Evolutionary conservation across 129 eudicot genomes (phyloP).

Genomic region (Oenanthe sinensis): DNA sequence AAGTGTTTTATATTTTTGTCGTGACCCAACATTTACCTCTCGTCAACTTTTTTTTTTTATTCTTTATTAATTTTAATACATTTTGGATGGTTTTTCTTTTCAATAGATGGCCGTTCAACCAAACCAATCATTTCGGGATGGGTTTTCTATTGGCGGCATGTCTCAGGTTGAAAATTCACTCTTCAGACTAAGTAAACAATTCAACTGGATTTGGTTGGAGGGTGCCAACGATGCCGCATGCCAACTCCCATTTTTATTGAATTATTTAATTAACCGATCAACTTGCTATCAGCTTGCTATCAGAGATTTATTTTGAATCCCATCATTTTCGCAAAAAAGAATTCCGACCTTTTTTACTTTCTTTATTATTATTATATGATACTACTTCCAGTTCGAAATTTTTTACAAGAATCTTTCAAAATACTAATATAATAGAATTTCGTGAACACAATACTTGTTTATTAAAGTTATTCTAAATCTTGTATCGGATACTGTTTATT

Average conservation of each 20-base stretch:
- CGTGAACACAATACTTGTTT: background rate
- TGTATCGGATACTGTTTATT: background rate
- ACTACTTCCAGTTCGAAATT: no score
- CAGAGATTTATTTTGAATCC: no score
- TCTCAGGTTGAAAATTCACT: conserved; percentile 46
- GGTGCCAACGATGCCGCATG: no score
- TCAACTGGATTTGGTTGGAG: no score
- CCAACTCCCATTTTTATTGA: no score
- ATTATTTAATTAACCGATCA: no score
- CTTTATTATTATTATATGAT: no score
- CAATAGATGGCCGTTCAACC: conserved; percentile 66
- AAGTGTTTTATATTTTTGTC: conserved; percentile 14
- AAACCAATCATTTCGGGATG: conserved; percentile 75
- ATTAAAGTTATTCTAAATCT: background rate
- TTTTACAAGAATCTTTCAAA: no score
- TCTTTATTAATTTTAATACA: background rate
- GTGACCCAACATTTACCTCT: background rate
- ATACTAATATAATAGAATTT: conserved; percentile 7
- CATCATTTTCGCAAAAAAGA: no score
- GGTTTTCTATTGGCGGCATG: conserved; percentile 92
- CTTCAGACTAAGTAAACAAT: no score
- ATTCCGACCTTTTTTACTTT: no score
- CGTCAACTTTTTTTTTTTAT: background rate
- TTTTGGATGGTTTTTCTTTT: background rate
- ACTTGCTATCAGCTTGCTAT: no score